Evolutionary conservation across 768 basidiomycete species (phyloP).

Genomic region (Pisolithus marmoratus): DNA sequence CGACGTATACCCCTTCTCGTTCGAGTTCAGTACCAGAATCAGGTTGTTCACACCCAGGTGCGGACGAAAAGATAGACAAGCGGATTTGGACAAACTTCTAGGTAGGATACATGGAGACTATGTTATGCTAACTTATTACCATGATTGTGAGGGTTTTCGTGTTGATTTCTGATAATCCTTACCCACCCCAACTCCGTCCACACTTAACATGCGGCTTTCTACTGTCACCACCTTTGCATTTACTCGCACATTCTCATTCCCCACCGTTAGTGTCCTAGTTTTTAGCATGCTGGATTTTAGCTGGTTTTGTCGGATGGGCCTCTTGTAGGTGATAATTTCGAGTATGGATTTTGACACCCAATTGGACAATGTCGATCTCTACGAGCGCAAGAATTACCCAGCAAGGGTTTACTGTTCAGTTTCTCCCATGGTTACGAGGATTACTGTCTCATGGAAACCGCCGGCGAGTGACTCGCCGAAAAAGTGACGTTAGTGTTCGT

Average conservation of each 20-base stretch:
- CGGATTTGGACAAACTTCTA: neutral
- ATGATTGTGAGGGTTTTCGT: neutral
- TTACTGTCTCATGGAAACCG: too few species aligned
- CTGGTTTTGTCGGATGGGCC: neutral
- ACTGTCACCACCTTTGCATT: neutral
- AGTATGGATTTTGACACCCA: neutral
- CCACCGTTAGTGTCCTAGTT: neutral
- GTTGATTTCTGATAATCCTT: neutral
- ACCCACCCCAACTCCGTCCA: neutral
- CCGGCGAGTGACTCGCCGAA: too few species aligned
- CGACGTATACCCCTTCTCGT: too few species aligned
- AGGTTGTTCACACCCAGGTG: too few species aligned
- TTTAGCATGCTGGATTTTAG: neutral
- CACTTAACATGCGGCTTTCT: neutral
- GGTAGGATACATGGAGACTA: neutral
- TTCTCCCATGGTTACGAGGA: too few species aligned
- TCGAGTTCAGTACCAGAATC: too few species aligned
- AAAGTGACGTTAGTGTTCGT: too few species aligned
- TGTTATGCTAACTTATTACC: slow-evolving; percentile 1
- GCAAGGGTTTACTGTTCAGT: too few species aligned
- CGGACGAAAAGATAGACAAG: neutral
- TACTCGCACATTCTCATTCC: neutral
- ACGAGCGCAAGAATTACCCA: too few species aligned
- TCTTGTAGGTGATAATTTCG: neutral
- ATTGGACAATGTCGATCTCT: too few species aligned